Base-by-base conservation (phyloP, 345 rosid genomes). In the Physaria fendleri region DNA sequence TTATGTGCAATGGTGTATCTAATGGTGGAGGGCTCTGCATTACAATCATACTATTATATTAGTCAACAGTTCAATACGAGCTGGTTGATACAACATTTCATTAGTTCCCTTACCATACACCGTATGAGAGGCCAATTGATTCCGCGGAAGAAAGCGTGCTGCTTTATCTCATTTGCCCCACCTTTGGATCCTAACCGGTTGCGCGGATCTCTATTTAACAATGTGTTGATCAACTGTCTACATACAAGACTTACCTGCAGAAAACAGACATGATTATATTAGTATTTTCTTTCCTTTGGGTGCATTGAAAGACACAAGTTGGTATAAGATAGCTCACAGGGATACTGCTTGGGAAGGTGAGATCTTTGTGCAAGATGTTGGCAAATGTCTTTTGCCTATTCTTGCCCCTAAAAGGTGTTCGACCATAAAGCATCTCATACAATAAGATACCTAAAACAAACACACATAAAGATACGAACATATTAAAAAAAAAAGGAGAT, bases 381-480 rank as follows among this genome's bases (percentile, higher is more conserved):
- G 85, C 77, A 78, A 89, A 93, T 44, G 97, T 89, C 88, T 78
- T 93, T 59, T 87, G 97, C 76, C 99, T 82, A 55, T 93, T 93
- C 79, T 93, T 93, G 23, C 99, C 97, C 65, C 97, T 78, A 74
- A 89, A 93, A 57, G 99, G 95, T 16, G 97, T 93, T 5, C 97
- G 94, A 5, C 97, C 99, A n/a, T 88, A 93, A 34, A 93, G 78
- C 95, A 93, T 93, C 82, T 93, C 99, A 52, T 93, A 89, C 79
- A 93, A 62, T 71, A 93, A 73, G 53, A 89, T 82, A 54, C 99
- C 99, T 93, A 74, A 55, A 38, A 48, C 29, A 54, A 34, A 60
- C 70, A 56, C 5, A 29, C 8, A 64, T 8, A 17, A 60, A 59
- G 6, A 32, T 11, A 38, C 23, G 13, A 49, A 15, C 8, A 30